A percentile compares a stretch with the other conserved stretches of the same genome.
Evolutionary conservation across 352 stramenopile genomes (phyloP).

Genomic region (Globisporangium iwayamae): DNA sequence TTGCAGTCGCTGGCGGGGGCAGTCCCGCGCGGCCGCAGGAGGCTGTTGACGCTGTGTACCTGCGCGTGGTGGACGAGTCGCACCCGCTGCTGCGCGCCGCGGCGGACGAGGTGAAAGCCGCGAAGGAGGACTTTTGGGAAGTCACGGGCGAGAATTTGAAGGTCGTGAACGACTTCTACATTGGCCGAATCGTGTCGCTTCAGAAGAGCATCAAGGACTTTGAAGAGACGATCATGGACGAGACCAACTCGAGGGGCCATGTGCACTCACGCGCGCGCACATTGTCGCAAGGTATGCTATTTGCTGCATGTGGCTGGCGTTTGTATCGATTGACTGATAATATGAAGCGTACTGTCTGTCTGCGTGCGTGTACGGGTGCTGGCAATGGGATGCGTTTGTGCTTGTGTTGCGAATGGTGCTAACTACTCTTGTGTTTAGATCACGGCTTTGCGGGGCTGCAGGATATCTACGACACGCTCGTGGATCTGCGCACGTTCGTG

Average conservation of each 20-base stretch:
- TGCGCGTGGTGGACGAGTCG: conserved; percentile 52
- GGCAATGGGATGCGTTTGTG: background rate
- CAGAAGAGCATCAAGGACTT: conserved; percentile 73
- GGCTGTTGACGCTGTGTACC: conserved; percentile 20
- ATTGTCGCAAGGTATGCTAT: conserved; percentile 48
- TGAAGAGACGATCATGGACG: conserved; percentile 58
- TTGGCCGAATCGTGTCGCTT: conserved; percentile 63
- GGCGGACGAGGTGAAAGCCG: conserved; percentile 59
- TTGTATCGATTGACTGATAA: background rate
- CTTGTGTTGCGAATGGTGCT: background rate
- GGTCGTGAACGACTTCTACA: conserved; percentile 84
- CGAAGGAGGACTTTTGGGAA: conserved; percentile 83
- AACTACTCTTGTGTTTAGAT: conserved; percentile 21
- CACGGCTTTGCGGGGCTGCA: conserved; percentile 80
- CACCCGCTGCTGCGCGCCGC: conserved; percentile 50
- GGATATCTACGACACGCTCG: conserved; percentile 88
- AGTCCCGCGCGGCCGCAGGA: conserved; percentile 13
- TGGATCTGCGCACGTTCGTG: conserved; percentile 88
- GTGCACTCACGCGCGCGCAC: conserved; percentile 63
- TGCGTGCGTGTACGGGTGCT: background rate
- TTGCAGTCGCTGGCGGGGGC: background rate
- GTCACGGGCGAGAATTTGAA: conserved; percentile 78
- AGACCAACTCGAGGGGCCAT: conserved; percentile 71
- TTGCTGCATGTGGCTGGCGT: background rate
- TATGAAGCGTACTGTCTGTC: background rate